Conservation (phyloP, 2,329 filamentous ascomycete species). For the Arthrobotrys pseudoclavata region DNA sequence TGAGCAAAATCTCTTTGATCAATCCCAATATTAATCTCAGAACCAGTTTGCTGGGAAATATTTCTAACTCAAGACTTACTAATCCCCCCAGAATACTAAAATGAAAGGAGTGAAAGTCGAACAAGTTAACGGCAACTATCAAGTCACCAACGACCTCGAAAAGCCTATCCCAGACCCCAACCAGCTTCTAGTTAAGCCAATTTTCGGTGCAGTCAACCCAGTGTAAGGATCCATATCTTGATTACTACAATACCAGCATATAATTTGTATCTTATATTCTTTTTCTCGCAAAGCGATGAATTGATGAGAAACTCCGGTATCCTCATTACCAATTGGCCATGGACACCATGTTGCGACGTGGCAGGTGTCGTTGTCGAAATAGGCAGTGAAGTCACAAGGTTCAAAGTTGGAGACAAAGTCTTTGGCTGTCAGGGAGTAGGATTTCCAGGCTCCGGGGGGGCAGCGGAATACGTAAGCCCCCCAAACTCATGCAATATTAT, state of each 20-base stretch:
- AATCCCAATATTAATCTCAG: background rate
- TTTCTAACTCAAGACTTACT: background rate
- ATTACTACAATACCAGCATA: background rate
- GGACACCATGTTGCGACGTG: slow-evolving; percentile 52
- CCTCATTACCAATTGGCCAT: slow-evolving; percentile 41
- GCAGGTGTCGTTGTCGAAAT: slow-evolving; percentile 44
- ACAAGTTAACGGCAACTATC: slow-evolving; percentile 28
- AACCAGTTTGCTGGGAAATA: no score
- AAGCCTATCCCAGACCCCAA: slow-evolving; percentile 25
- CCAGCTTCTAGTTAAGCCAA: slow-evolving; percentile 51
- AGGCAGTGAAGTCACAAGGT: slow-evolving; percentile 41
- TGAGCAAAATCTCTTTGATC: background rate
- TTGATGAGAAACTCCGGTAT: slow-evolving; percentile 47
- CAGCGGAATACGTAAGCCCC: slow-evolving; percentile 59
- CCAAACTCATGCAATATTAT: slow-evolving; percentile 18
- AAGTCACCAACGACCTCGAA: slow-evolving; percentile 37
- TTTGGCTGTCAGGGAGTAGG: slow-evolving; percentile 50
- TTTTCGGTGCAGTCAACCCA: slow-evolving; percentile 50
- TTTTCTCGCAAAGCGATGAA: slow-evolving; percentile 32
- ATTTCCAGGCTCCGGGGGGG: slow-evolving; percentile 50
- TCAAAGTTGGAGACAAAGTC: slow-evolving; percentile 48
- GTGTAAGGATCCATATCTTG: slow-evolving; percentile 26
- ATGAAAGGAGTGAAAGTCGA: slow-evolving; percentile 55
- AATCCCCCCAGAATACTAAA: slow-evolving; percentile 7
- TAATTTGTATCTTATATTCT: background rate